Conservation (phyloP, 495 filamentous ascomycete species). For the Mycothermus thermophilus region DNA sequence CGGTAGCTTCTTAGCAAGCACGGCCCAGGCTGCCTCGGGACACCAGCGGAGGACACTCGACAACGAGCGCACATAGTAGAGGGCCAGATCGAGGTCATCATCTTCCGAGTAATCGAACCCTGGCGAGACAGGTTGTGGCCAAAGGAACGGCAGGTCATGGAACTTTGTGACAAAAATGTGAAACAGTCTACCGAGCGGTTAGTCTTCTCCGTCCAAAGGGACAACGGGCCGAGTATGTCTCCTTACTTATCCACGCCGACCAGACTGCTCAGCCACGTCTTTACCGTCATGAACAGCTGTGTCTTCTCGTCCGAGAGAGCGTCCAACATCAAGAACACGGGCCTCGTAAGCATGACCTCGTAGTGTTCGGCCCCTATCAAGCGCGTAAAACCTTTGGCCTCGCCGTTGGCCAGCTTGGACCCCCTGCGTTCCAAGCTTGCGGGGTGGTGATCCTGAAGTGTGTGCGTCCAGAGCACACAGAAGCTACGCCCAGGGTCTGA, state of each 20-base stretch:
- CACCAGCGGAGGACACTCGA: conserved; percentile 55
- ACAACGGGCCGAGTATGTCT: background rate
- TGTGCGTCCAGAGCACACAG: conserved; percentile 66
- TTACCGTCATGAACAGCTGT: conserved; percentile 60
- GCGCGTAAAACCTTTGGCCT: conserved; percentile 32
- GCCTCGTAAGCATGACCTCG: conserved; percentile 63
- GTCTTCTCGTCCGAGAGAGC: conserved; percentile 56
- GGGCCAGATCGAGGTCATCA: conserved; percentile 60
- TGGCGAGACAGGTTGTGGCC: conserved; percentile 15
- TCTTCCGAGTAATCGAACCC: conserved; percentile 21
- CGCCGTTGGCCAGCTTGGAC: conserved; percentile 37
- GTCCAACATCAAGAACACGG: conserved; percentile 73
- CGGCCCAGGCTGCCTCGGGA: conserved; percentile 46
- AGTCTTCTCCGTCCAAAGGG: background rate
- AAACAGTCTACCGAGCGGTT: conserved; percentile 32
- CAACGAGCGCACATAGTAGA: conserved; percentile 65
- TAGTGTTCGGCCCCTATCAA: conserved; percentile 39
- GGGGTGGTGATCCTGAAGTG: conserved; percentile 45
- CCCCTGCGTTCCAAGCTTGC: conserved; percentile 31
- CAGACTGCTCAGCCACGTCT: conserved; percentile 70
- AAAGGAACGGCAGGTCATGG: conserved; percentile 39
- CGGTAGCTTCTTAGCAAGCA: conserved; percentile 38
- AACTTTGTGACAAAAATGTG: conserved; percentile 43
- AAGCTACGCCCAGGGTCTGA: conserved; percentile 51
- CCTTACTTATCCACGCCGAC: conserved; percentile 49